These are phyloP conservation scores for Amphirosellinia nigrospora DNA, from an alignment of 495 filamentous ascomycete species.

Conservation along the genomic window DNA sequence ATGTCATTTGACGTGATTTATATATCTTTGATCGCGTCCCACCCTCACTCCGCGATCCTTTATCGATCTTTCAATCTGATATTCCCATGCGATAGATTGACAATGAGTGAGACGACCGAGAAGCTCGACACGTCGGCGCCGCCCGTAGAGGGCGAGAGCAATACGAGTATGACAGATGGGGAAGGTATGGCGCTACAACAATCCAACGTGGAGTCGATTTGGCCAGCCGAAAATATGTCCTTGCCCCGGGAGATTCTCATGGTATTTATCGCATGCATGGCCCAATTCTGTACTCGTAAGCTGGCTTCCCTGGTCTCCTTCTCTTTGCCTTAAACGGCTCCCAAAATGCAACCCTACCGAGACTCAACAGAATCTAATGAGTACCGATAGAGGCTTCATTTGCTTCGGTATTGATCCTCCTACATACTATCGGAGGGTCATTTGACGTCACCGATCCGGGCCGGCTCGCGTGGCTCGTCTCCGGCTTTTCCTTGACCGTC, in stretches of 20 bases:
- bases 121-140: neutral
- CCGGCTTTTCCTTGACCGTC: constrained; percentile 60
- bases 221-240: constrained; percentile 24
- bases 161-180: neutral
- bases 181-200: constrained; percentile 14
- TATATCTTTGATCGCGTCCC: neutral
- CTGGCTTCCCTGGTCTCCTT: neutral
- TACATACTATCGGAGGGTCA: constrained; percentile 36
- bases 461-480: constrained; percentile 56
- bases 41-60: no score
- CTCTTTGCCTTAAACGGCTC: neutral
- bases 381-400: constrained; percentile 27
- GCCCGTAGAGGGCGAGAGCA: neutral
- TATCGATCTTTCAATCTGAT: neutral
- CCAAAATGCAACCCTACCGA: neutral
- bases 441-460: constrained; percentile 30
- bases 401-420: constrained; percentile 25
- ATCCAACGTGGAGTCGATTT: constrained; percentile 22
- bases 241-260: constrained; percentile 10
- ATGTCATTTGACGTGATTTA: constrained; percentile 6
- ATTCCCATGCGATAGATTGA: no score
- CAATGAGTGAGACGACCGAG: neutral
- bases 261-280: constrained; percentile 27
- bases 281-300: constrained; percentile 27
- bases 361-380: neutral